Base-by-base conservation (phyloP, 208 protist genomes). In the Leishmania amazonensis region DNA sequence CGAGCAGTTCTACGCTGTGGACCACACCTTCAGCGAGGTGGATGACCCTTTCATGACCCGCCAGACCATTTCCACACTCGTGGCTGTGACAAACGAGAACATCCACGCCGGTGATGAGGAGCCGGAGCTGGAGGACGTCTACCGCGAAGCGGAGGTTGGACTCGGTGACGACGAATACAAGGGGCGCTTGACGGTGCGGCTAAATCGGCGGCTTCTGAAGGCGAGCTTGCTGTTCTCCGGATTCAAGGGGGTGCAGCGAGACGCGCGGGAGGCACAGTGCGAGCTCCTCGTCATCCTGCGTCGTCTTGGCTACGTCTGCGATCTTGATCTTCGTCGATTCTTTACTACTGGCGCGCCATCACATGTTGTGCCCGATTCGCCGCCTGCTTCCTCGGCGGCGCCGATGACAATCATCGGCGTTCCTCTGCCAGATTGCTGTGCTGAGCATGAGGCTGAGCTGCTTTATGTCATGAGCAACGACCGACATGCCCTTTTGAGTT, bases 281-380 rank as follows among this genome's bases (percentile, higher is more conserved):
- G 84, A 88, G 80, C 81, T 94, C 38, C 88, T 96, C 31, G 72
- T 84, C 47, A 75, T 93, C 21, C 88, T 97, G 9, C 94, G 94
- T 13, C 76, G 87, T 38, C 76, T 96, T 19, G 83, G 88, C n/a
- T 97, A 94, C 82, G 78, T 89, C 35, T 97, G 94, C 79, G 94
- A 97, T 78, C 76, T 95, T 17, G 72, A 93, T 4, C 21, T 78
- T 51, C 28, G 13, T 5, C 58, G 54, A 0, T 35, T 85, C 35
- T 68, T 74, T 38, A 42, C 54, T 3, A 38, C 47, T 54, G 78
- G 5, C n/a, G 21, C 31, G 31, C n/a, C 24, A 51, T 6, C 11
- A 51, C 47, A 11, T n/a, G 28, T 7, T n/a, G 28, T 7, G 17
- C 45, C 2, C 8, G 31, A 40, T 19, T 24, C 62, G 45, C 2